Evolutionary conservation across 148 eudicot species (phyloP).

Genomic region (Vaccinium darrowii): DNA sequence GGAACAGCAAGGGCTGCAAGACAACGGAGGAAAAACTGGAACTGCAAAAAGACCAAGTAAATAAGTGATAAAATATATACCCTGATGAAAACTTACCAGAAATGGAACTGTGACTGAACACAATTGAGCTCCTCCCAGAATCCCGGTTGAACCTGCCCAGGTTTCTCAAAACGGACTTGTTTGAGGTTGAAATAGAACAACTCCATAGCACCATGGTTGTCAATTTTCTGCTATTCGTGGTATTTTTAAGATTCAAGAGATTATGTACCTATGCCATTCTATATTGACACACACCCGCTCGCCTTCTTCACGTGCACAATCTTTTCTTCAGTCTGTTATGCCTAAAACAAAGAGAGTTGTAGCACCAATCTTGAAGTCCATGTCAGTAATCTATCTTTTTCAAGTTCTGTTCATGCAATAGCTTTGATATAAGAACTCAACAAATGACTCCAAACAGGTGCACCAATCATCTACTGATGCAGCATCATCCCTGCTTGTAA

Average conservation of each 20-base stretch:
- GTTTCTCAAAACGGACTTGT: neutral
- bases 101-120: no score
- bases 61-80: neutral
- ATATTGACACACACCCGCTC: neutral
- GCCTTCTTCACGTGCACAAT: neutral
- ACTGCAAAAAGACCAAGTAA: neutral
- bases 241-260: neutral
- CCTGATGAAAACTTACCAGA: neutral
- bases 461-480: conserved; percentile 99
- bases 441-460: conserved; percentile 49
- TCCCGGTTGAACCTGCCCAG: neutral
- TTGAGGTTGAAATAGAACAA: neutral
- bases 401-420: neutral
- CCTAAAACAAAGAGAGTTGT: neutral
- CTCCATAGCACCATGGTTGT: neutral
- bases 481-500: conserved; percentile 94
- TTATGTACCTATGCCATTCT: neutral
- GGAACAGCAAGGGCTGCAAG: neutral
- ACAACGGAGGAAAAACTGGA: neutral
- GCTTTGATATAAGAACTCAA: neutral
- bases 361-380: neutral
- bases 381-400: neutral
- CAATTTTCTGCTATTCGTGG: neutral
- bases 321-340: conserved; percentile 3
- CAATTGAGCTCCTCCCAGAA: neutral